Conservation (phyloP, 2,329 filamentous ascomycete species). For the Parastagonospora avenae region DNA sequence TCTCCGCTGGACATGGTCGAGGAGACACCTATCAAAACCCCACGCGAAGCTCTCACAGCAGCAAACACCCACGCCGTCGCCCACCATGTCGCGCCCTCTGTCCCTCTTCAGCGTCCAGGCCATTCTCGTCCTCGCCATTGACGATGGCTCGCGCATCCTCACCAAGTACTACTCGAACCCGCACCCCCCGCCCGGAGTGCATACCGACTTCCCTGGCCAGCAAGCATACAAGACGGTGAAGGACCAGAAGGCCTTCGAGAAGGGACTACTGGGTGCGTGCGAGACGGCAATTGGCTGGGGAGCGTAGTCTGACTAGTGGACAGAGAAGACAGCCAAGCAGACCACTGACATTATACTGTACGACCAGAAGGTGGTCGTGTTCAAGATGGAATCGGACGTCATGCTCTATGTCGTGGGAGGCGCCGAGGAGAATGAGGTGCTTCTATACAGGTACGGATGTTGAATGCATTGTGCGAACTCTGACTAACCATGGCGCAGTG, state of each 20-base stretch:
- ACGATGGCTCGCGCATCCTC: constrained; percentile 90
- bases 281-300: constrained; percentile 75
- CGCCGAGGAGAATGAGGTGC: constrained; percentile 93
- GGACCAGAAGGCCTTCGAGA: constrained; percentile 95
- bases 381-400: constrained; percentile 97
- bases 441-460: constrained; percentile 72
- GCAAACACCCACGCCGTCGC: constrained; percentile 8
- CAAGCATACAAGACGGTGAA: constrained; percentile 88
- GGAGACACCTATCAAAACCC: constrained; percentile 38
- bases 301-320: constrained; percentile 20
- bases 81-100: constrained; percentile 57
- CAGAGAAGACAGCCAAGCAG: constrained; percentile 91
- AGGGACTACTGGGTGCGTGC: constrained; percentile 72
- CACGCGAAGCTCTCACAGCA: constrained; percentile 13
- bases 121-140: constrained; percentile 64
- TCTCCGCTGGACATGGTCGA: constrained; percentile 24
- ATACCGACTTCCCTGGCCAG: constrained; percentile 64
- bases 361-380: constrained; percentile 93
- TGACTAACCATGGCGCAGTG: constrained; percentile 55
- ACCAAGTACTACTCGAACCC: constrained; percentile 88
- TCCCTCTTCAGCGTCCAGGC: constrained; percentile 61
- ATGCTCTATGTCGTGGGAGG: constrained; percentile 93
- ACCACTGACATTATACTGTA: constrained; percentile 96
- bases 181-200: constrained; percentile 67
- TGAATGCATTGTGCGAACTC: no score